Conservation (phyloP, 106 monocot genomes). For the Dioscorea alata region DNA sequence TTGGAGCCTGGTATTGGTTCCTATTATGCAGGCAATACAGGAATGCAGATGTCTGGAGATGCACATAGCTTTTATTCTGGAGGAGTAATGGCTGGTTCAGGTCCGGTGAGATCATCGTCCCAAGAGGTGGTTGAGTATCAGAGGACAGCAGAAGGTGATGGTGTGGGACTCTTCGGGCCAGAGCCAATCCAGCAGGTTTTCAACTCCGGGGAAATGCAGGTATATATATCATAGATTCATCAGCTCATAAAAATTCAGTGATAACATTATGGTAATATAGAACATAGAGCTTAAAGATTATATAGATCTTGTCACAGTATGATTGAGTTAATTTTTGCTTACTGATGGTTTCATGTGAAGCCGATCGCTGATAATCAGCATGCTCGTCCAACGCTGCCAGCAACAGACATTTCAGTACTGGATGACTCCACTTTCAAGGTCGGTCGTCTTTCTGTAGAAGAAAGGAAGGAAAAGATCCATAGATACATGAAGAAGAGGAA, state of each 20-base stretch:
- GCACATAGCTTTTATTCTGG: slow-evolving; percentile 6
- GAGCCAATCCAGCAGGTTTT: slow-evolving; percentile 26
- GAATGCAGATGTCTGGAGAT: slow-evolving; percentile 1
- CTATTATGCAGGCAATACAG: slow-evolving; percentile 3
- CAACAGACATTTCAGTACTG: slow-evolving; percentile 23
- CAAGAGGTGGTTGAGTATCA: slow-evolving; percentile 19
- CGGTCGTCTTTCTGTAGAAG: slow-evolving; percentile 45
- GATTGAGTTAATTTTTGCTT: neutral
- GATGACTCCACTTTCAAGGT: slow-evolving; percentile 59
- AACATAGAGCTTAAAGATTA: no score
- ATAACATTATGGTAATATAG: neutral
- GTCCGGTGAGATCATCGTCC: neutral
- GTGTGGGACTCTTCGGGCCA: slow-evolving; percentile 2
- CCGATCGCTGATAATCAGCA: slow-evolving; percentile 27
- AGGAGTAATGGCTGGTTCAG: slow-evolving; percentile 1
- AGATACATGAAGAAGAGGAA: slow-evolving; percentile 73
- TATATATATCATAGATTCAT: slow-evolving; percentile 10
- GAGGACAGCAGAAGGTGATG: neutral
- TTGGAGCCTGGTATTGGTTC: slow-evolving; percentile 10
- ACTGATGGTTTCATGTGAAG: slow-evolving; percentile 6
- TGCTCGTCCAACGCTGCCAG: slow-evolving; percentile 1
- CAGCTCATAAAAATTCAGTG: neutral
- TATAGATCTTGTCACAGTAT: neutral
- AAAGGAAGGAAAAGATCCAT: slow-evolving; percentile 72
- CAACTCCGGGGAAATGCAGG: slow-evolving; percentile 51